A percentile compares a stretch with the other conserved stretches of the same genome.
Evolutionary conservation across 1,139 yeast genomes (phyloP).

Genomic region (Magnusiomyces tetraspermus): DNA sequence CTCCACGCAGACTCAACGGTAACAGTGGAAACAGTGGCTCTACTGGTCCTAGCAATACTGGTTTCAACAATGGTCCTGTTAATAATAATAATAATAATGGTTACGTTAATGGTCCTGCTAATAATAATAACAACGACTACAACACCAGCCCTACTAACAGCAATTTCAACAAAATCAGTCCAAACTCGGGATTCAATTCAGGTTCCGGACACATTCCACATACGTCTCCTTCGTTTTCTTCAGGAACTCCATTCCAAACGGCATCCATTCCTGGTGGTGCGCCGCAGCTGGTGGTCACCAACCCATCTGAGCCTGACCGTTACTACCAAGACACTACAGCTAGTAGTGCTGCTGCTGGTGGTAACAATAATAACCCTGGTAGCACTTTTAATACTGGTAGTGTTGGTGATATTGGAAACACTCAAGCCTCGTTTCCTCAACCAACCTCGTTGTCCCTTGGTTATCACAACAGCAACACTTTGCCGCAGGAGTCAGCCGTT

Average conservation of each 20-base stretch:
- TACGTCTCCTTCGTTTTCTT: not conserved
- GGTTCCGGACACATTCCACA: not conserved
- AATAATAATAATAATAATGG: too few species aligned
- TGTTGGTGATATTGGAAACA: too few species aligned
- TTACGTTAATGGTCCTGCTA: too few species aligned
- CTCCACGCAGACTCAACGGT: not conserved
- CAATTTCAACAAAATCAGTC: too few species aligned
- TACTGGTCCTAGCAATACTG: not conserved
- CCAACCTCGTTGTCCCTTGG: too few species aligned
- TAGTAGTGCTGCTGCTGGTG: not conserved
- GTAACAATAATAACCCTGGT: not conserved
- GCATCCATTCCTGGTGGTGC: not conserved
- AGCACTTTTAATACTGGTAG: too few species aligned
- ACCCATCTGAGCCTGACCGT: not conserved
- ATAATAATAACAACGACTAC: too few species aligned
- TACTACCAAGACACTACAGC: too few species aligned
- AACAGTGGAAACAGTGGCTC: not conserved
- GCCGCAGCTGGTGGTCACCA: not conserved
- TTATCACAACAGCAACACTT: too few species aligned
- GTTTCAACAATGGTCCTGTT: not conserved
- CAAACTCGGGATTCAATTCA: not conserved
- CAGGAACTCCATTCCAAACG: not conserved
- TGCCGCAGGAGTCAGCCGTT: too few species aligned
- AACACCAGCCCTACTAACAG: too few species aligned
- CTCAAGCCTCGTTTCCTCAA: too few species aligned